phyloP scores from a whole-genome alignment of 2,329 filamentous ascomycete genomes.

The Aureobasidium sp. region DNA sequence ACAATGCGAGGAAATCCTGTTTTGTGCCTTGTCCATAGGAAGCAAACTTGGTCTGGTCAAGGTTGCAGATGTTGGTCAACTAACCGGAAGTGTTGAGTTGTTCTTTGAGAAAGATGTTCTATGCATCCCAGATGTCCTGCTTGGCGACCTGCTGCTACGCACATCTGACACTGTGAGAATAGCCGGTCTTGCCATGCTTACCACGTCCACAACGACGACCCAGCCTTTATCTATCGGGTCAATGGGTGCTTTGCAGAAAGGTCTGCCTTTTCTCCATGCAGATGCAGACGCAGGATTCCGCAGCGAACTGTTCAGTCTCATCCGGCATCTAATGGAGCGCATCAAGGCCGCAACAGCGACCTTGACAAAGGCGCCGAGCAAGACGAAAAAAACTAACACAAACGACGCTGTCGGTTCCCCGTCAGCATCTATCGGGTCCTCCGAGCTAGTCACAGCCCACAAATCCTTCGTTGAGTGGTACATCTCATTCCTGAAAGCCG shows the following conservation, averaged over 20 bases:
- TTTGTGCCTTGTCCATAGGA: constrained; percentile 22
- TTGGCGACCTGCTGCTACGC: constrained; percentile 32
- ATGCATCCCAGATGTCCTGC: constrained; percentile 43
- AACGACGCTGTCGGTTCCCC: not conserved
- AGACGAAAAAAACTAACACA: constrained; percentile 4
- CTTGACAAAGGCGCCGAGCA: constrained; percentile 27
- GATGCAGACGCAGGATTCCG: constrained; percentile 82
- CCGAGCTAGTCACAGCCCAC: constrained; percentile 38
- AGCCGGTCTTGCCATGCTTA: constrained; percentile 72
- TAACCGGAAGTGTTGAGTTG: not conserved
- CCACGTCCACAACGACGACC: constrained; percentile 66
- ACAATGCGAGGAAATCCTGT: constrained; percentile 20
- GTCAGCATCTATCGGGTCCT: not conserved
- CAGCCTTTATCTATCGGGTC: constrained; percentile 59
- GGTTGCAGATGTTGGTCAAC: constrained; percentile 23
- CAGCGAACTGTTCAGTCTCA: constrained; percentile 67
- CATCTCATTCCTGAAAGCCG: constrained; percentile 58
- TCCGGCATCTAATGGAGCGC: constrained; percentile 68
- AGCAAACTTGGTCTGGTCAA: constrained; percentile 40
- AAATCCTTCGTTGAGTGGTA: constrained; percentile 67
- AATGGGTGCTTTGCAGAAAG: constrained; percentile 54
- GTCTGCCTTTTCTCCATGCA: constrained; percentile 65
- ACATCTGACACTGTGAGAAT: constrained; percentile 51
- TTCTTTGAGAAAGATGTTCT: constrained; percentile 30
- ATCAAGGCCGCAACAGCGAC: constrained; percentile 58